Base-by-base conservation (phyloP, 495 filamentous ascomycete species). In the Apiosordaria backusii region DNA sequence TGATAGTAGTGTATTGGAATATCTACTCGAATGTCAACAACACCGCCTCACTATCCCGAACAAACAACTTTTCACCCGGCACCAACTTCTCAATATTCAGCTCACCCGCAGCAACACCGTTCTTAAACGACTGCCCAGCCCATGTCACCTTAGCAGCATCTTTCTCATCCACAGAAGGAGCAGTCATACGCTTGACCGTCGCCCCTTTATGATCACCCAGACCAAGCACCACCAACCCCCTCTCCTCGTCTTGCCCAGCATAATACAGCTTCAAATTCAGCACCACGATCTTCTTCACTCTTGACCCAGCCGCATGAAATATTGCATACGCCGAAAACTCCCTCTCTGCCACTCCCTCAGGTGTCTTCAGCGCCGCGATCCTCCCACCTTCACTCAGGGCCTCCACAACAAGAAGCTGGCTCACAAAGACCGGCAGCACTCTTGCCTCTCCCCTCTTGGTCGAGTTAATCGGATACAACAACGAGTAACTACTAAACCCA, bases 101-200 rank as follows among this genome's bases (percentile, higher is more conserved):
- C 24, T 67, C 58, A 21, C 70, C 70, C 10, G 67, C 65, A 16
- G 67, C 65, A 29, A 22, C 50, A 13, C 67, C 70, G 40, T 64
- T 26, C 63, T 63, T 50, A 45, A 72, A 72, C 22, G 70, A 72
- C 67, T 72, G 70, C 10, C 70, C 67, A 0, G 70, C 70, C 70
- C 67, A 69, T 3, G 62, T 72, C 21, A 72, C 67, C 60, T 65
- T 72, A 4, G 59, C 65, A 19, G 67, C 18, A 22, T 69, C 67
- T 54, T 67, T 69, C 63, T 72, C 70, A 45, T 72, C 70, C 19
- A 72, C 67, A 2, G 45, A 45, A 7, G 62, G 65, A 5, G 70
- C 70, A 21, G 67, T 72, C 70, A 72, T 72, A 15, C 70, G 15
- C 65, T 72, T 72, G 15, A 72, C 65, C 18, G 29, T 40, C 4